These are phyloP conservation scores for Protomyces gravidus DNA, from an alignment of 1,139 yeast species.

Conservation along the genomic window DNA sequence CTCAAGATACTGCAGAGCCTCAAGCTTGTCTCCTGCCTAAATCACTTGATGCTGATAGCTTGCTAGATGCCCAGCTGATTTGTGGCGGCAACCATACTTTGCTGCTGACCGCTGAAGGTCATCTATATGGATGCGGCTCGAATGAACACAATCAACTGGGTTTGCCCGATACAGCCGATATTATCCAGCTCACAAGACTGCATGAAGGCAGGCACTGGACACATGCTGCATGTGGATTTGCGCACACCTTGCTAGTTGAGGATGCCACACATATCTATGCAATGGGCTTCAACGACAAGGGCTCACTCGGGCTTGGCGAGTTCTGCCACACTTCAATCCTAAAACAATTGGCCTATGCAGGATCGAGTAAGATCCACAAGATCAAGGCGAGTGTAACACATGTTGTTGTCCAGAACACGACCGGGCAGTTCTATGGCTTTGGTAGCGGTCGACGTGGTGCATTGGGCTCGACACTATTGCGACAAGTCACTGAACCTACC, in stretches of 20 bases:
- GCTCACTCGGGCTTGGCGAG: slow-evolving; percentile 66
- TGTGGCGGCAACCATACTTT: slow-evolving; percentile 91
- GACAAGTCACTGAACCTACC: slow-evolving; percentile 4
- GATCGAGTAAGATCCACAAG: slow-evolving; percentile 36
- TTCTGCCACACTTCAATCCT: not conserved
- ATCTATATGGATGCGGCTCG: slow-evolving; percentile 57
- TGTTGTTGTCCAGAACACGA: slow-evolving; percentile 47
- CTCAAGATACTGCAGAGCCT: slow-evolving; percentile 30
- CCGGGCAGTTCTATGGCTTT: slow-evolving; percentile 65
- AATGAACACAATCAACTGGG: slow-evolving; percentile 58
- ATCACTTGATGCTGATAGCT: slow-evolving; percentile 17
- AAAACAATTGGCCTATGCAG: slow-evolving; percentile 35
- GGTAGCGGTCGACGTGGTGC: slow-evolving; percentile 79
- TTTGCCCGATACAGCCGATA: slow-evolving; percentile 1
- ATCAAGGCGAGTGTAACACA: slow-evolving; percentile 56
- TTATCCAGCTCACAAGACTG: slow-evolving; percentile 29
- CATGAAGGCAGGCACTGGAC: slow-evolving; percentile 21
- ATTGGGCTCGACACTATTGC: slow-evolving; percentile 40
- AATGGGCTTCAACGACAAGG: slow-evolving; percentile 63
- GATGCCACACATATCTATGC: slow-evolving; percentile 46
- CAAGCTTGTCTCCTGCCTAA: slow-evolving; percentile 23
- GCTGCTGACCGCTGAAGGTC: slow-evolving; percentile 53
- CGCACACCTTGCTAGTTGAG: slow-evolving; percentile 56
- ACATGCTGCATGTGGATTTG: slow-evolving; percentile 67
- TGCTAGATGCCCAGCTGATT: slow-evolving; percentile 39